phyloP scores from a whole-genome alignment of 305 asterid species.

The Euphrasia arctica region DNA sequence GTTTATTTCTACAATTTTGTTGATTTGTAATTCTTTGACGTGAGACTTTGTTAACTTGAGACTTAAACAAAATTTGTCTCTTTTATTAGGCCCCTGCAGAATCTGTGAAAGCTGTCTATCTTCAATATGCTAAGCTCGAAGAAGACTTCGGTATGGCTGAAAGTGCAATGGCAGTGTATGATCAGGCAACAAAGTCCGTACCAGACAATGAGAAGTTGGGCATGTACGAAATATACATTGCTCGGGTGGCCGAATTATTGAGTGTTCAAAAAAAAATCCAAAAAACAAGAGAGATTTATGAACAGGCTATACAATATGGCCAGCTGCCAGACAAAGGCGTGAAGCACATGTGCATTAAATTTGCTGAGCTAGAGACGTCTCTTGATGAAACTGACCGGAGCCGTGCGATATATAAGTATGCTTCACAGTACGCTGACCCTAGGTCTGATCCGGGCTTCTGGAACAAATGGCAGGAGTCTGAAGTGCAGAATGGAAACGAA shows the following conservation, averaged over 20 bases:
- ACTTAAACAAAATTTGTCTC: conserved; percentile 5
- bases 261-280: too few species aligned
- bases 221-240: conserved; percentile 89
- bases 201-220: conserved; percentile 78
- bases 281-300: conserved; percentile 83
- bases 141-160: conserved; percentile 92
- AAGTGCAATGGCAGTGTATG: conserved; percentile 86
- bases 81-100: conserved; percentile 79
- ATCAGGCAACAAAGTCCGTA: conserved; percentile 84
- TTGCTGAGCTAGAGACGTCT: conserved; percentile 92
- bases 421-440: conserved; percentile 87
- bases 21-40: neutral
- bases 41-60: neutral
- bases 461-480: conserved; percentile 92
- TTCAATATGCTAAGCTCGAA: conserved; percentile 91
- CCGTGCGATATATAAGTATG: conserved; percentile 71
- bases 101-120: conserved; percentile 70
- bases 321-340: conserved; percentile 81
- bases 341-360: conserved; percentile 72
- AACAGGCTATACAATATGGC: conserved; percentile 88
- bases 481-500: conserved; percentile 90
- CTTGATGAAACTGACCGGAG: conserved; percentile 89
- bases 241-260: too few species aligned
- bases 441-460: conserved; percentile 82
- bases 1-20: conserved; percentile 22